Conservation (phyloP, 2,329 filamentous ascomycete species). For the Chrysosporium keratinophilum region DNA sequence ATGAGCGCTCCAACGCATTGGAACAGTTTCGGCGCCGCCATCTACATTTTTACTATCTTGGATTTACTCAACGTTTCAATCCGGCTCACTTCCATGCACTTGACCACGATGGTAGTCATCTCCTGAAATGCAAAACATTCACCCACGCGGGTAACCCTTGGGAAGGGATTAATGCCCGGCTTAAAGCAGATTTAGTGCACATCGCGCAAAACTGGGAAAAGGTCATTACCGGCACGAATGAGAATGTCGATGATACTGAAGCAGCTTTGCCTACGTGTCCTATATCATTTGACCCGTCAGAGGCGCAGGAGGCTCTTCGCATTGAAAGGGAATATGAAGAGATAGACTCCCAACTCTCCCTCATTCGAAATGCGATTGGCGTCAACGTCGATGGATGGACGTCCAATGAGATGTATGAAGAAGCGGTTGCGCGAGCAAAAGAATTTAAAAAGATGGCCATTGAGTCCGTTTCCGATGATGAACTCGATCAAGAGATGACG, state of each 20-base stretch:
- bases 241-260: not conserved
- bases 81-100: slow-evolving; percentile 17
- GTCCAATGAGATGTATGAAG: slow-evolving; percentile 8
- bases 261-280: not conserved
- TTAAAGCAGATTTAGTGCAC: not conserved
- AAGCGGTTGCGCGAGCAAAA: not conserved
- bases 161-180: slow-evolving; percentile 12
- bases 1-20: slow-evolving; percentile 7
- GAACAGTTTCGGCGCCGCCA: slow-evolving; percentile 16
- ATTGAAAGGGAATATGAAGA: not conserved
- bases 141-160: slow-evolving; percentile 15
- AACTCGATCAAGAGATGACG: not conserved
- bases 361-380: not conserved
- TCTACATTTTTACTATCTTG: slow-evolving; percentile 20
- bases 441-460: not conserved
- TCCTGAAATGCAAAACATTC: slow-evolving; percentile 19
- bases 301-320: not conserved
- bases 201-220: not conserved
- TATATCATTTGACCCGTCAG: not conserved
- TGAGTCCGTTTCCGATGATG: not conserved
- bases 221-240: not conserved
- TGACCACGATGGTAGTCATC: slow-evolving; percentile 12
- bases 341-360: slow-evolving; percentile 2
- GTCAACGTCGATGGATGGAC: slow-evolving; percentile 9
- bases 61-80: slow-evolving; percentile 17